Percentiles rank a stretch among this genome's conserved stretches.
Conservation (phyloP, 768 basidiomycete species). For the Macrocybe gigantea region DNA sequence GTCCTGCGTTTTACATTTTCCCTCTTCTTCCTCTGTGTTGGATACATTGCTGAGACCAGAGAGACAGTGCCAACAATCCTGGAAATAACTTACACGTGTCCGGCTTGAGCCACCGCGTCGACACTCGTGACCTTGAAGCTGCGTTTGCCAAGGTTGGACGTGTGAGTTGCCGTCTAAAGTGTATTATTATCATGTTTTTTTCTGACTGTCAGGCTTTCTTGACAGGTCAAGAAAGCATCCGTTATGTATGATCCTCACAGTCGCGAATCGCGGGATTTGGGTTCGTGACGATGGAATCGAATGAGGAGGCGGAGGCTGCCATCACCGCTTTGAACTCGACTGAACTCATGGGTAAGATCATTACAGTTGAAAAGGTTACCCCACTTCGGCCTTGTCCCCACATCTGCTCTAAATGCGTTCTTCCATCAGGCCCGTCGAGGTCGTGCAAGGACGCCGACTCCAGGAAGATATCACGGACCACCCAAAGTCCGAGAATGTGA, state of each 20-base stretch:
- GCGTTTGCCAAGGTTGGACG: constrained; percentile 86
- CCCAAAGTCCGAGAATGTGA: constrained; percentile 72
- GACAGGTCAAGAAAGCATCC: constrained; percentile 65
- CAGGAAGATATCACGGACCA: constrained; percentile 91
- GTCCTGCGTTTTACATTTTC: not conserved
- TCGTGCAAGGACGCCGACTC: constrained; percentile 88
- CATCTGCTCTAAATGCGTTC: constrained; percentile 4
- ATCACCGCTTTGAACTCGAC: constrained; percentile 79
- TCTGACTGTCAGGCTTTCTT: not conserved
- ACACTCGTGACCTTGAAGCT: constrained; percentile 83
- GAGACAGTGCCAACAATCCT: constrained; percentile 31
- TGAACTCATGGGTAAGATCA: constrained; percentile 81
- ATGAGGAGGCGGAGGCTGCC: constrained; percentile 89
- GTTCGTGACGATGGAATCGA: constrained; percentile 69
- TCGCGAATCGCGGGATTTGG: constrained; percentile 68
- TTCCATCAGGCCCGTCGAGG: constrained; percentile 72
- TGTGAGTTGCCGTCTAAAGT: constrained; percentile 36
- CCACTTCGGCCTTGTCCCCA: not conserved
- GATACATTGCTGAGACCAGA: too few relatives aligned
- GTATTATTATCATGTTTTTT: not conserved
- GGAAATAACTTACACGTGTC: constrained; percentile 66
- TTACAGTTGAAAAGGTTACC: constrained; percentile 83
- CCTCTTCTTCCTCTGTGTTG: not conserved
- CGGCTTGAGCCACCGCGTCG: constrained; percentile 50
- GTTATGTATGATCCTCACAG: constrained; percentile 72